Base-by-base conservation (phyloP, 2,329 filamentous ascomycete species). In the Gnomoniopsis sp. region DNA sequence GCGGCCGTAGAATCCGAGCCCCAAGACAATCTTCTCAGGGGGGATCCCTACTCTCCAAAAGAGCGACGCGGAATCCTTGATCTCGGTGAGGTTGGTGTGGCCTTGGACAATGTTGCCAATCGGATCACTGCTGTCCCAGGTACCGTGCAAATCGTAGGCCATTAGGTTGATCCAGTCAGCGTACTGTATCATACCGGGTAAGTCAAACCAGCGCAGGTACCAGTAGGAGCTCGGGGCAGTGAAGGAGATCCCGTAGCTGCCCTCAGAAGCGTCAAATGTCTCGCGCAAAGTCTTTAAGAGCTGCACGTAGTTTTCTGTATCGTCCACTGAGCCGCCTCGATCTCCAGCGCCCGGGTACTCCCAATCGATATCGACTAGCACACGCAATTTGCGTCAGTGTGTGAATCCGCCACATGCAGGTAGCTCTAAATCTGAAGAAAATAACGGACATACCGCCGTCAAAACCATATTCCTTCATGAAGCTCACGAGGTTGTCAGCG, bases 71-170 rank as follows among this genome's bases (percentile, higher is more conserved):
- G 67, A 66, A 0, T 58, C 23, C 4, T 75, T 65, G 21, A 77
- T 76, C 56, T 78, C 74, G 6, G 73, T 74, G 4, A 77, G 53
- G 55, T 78, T 76, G 0, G 76, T 75, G 53, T 78, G 76, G 0
- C 67, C 62, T 11, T 67, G 62, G 14, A 75, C 65, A 8, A 64
- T 60, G 1, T 61, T 36, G 1, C 72, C 73, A 26, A 63, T 67
- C 4, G 19, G 70, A 61, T 53, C 34, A 3, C 50, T 30, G 12
- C 43, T 17, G 53, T 74, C 72, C 71, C 72, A 75, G 0, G 63
- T 52, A 1, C 74, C 75, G 53, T 77, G 73, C 0, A 77, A 54
- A 60, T 77, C 73, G 54, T 76, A 77, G 0, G 48, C 1, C 64
- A 76, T 71, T 1, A 77, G 26, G 38, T 74, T 77, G 54, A 75